These are phyloP conservation scores for Calonectria leucothoes DNA, from an alignment of 2,329 filamentous ascomycete species.

Conservation along the genomic window DNA sequence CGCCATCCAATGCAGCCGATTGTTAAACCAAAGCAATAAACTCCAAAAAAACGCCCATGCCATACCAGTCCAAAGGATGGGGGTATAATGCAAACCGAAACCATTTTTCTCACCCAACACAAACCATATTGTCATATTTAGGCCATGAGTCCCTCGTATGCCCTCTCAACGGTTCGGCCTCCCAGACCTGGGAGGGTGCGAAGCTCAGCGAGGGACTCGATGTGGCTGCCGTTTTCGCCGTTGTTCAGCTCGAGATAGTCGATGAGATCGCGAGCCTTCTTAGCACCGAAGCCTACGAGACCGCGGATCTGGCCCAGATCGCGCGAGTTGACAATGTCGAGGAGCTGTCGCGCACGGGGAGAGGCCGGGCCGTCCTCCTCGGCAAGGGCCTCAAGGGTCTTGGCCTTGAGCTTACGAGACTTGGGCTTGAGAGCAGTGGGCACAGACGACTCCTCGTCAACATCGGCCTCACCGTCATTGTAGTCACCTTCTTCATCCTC, in stretches of 20 bases:
- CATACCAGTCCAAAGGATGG: constrained; percentile 16
- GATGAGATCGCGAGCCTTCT: constrained; percentile 74
- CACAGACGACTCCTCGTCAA: constrained; percentile 51
- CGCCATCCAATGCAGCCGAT: constrained; percentile 34
- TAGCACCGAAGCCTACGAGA: constrained; percentile 77
- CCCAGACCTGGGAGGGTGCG: constrained; percentile 68
- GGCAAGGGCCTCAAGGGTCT: constrained; percentile 39
- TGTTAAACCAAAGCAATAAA: constrained; percentile 21
- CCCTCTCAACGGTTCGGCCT: constrained; percentile 66
- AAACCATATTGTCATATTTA: constrained; percentile 19
- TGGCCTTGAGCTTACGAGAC: constrained; percentile 47
- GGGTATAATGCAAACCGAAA: constrained; percentile 40
- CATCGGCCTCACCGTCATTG: constrained; percentile 54
- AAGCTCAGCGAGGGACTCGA: constrained; percentile 64
- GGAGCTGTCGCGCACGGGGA: constrained; percentile 70
- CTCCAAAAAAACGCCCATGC: constrained; percentile 35
- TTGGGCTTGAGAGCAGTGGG: constrained; percentile 40
- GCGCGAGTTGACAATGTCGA: constrained; percentile 79
- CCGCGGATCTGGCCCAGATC: constrained; percentile 74
- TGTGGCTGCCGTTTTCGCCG: constrained; percentile 53
- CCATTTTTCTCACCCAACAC: constrained; percentile 24
- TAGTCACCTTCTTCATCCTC: constrained; percentile 54
- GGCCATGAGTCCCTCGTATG: constrained; percentile 60
- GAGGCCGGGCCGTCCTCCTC: constrained; percentile 58
- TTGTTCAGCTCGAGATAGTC: constrained; percentile 62